These are phyloP conservation scores for Ophioceras dolichostomum DNA, from an alignment of 2,329 filamentous ascomycete species.

Conservation along the genomic window DNA sequence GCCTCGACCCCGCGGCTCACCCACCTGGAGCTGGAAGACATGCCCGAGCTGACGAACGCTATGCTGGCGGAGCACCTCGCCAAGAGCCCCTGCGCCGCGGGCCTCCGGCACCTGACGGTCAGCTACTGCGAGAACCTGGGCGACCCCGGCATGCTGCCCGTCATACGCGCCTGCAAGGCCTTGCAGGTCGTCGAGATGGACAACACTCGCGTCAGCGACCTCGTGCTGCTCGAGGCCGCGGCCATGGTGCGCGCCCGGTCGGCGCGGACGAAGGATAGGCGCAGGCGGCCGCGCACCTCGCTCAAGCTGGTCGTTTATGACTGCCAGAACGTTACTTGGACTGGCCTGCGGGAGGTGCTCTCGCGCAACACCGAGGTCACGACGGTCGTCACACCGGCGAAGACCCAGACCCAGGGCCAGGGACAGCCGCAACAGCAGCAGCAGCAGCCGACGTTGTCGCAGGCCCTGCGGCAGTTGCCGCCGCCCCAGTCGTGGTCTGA, in stretches of 20 bases:
- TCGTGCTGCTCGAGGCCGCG: conserved; percentile 75
- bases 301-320: conserved; percentile 79
- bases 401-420: conserved; percentile 18
- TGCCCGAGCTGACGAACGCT: conserved; percentile 63
- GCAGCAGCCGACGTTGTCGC: too few species aligned
- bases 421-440: background rate
- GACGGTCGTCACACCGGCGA: conserved; percentile 19
- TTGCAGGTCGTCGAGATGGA: conserved; percentile 74
- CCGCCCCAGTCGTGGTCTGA: too few species aligned
- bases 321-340: conserved; percentile 86
- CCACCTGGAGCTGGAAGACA: conserved; percentile 81
- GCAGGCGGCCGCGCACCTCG: conserved; percentile 40
- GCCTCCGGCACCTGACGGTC: conserved; percentile 69
- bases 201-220: conserved; percentile 82
- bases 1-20: conserved; percentile 66
- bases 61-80: conserved; percentile 62
- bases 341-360: conserved; percentile 75
- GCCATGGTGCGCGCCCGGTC: conserved; percentile 60
- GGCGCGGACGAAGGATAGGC: conserved; percentile 21
- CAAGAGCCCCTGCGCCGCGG: conserved; percentile 58
- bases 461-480: too few species aligned
- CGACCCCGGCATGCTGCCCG: conserved; percentile 70
- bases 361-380: conserved; percentile 66
- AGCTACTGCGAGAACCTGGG: conserved; percentile 82
- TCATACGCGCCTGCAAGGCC: conserved; percentile 62